A percentile compares a stretch with the other conserved stretches of the same genome.
Conservation (phyloP, 2,329 filamentous ascomycete genomes). For the Calonectria crousiana region DNA sequence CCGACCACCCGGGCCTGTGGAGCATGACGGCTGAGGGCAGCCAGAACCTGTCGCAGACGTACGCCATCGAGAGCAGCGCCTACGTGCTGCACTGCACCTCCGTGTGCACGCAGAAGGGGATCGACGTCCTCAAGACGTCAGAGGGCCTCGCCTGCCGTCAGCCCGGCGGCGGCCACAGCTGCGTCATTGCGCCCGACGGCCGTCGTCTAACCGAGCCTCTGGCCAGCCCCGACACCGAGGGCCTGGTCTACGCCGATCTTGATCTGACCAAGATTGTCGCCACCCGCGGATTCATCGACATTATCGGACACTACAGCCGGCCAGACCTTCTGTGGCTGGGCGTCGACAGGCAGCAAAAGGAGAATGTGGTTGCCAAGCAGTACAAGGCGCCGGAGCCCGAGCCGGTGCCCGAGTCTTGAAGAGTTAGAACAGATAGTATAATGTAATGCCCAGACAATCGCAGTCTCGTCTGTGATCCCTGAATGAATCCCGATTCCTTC, state of each 20-base stretch:
- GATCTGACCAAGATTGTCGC: slow-evolving; percentile 58
- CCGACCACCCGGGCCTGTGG: slow-evolving; percentile 40
- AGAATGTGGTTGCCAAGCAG: slow-evolving; percentile 28
- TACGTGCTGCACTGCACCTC: slow-evolving; percentile 60
- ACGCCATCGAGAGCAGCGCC: slow-evolving; percentile 67
- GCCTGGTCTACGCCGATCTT: slow-evolving; percentile 63
- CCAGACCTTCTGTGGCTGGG: slow-evolving; percentile 56
- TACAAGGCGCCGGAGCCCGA: slow-evolving; percentile 18
- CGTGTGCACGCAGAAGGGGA: slow-evolving; percentile 55
- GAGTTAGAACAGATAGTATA: background rate
- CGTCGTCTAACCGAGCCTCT: slow-evolving; percentile 33
- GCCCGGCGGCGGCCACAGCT: slow-evolving; percentile 39
- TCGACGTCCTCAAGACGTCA: slow-evolving; percentile 55
- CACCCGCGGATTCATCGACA: slow-evolving; percentile 54
- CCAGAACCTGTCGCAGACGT: slow-evolving; percentile 61
- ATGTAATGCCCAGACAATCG: background rate
- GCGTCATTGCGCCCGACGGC: slow-evolving; percentile 40
- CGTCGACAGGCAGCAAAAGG: slow-evolving; percentile 34
- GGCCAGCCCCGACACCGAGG: slow-evolving; percentile 48
- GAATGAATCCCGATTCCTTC: background rate
- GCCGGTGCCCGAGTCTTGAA: background rate
- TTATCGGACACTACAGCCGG: slow-evolving; percentile 49
- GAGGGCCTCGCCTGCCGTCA: slow-evolving; percentile 45
- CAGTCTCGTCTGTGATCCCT: background rate
- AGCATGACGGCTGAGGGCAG: slow-evolving; percentile 51